Evolutionary conservation across 805 yeast species (phyloP).

Genomic region (Candida loeiensis): DNA sequence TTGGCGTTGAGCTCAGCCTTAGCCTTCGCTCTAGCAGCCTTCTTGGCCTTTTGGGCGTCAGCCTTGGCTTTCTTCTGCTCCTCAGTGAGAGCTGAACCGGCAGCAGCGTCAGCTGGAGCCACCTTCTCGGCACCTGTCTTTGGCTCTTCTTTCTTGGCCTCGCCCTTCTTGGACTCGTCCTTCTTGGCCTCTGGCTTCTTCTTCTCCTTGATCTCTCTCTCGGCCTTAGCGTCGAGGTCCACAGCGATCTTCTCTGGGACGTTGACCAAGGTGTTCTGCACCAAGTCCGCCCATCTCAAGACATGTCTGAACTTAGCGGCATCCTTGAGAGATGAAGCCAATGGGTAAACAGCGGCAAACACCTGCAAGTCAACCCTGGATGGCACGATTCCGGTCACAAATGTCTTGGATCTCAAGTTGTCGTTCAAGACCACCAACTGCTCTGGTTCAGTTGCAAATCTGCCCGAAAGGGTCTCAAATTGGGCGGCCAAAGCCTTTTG

Average conservation of each 20-base stretch:
- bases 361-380: slow-evolving; percentile 69
- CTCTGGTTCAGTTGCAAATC: slow-evolving; percentile 46
- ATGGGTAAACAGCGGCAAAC: slow-evolving; percentile 62
- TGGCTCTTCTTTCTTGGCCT: slow-evolving; percentile 30
- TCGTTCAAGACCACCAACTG: slow-evolving; percentile 54
- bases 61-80: slow-evolving; percentile 44
- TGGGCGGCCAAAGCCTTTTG: slow-evolving; percentile 75
- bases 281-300: slow-evolving; percentile 86
- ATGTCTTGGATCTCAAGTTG: slow-evolving; percentile 65
- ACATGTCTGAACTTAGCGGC: slow-evolving; percentile 73
- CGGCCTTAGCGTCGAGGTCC: slow-evolving; percentile 59
- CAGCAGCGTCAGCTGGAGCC: slow-evolving; percentile 33
- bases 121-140: slow-evolving; percentile 24
- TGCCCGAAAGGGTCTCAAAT: slow-evolving; percentile 69
- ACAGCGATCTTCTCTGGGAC: slow-evolving; percentile 54
- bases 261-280: slow-evolving; percentile 64
- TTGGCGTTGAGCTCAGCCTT: slow-evolving; percentile 49
- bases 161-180: slow-evolving; percentile 22
- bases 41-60: slow-evolving; percentile 61
- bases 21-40: slow-evolving; percentile 60
- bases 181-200: slow-evolving; percentile 37
- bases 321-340: slow-evolving; percentile 51
- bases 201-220: slow-evolving; percentile 73
- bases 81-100: slow-evolving; percentile 25
- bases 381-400: slow-evolving; percentile 63